A percentile compares a stretch with the other conserved stretches of the same genome.
Conservation (phyloP, 2,329 filamentous ascomycete species). For the Talaromyces rugulosus region DNA sequence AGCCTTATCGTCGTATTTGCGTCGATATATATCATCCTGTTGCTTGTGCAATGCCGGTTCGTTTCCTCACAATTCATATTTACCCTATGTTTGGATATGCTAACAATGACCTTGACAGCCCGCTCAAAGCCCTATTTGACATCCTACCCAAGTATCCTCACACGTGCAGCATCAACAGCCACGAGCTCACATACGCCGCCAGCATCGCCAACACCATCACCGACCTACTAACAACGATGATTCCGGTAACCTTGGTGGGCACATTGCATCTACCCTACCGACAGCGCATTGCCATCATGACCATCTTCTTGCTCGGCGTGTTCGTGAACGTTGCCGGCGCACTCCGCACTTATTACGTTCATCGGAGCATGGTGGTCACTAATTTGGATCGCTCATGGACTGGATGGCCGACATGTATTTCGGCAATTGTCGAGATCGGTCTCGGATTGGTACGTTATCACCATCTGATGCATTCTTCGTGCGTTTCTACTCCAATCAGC, state of each 20-base stretch:
- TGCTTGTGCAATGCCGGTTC: background rate
- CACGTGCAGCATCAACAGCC: slow-evolving; percentile 23
- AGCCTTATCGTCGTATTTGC: slow-evolving; percentile 1
- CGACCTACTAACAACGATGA: slow-evolving; percentile 29
- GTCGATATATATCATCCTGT: background rate
- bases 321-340: slow-evolving; percentile 33
- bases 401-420: slow-evolving; percentile 30
- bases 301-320: slow-evolving; percentile 33
- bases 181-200: slow-evolving; percentile 27
- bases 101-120: background rate
- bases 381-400: slow-evolving; percentile 31
- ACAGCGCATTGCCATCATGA: slow-evolving; percentile 33
- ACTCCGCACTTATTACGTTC: slow-evolving; percentile 31
- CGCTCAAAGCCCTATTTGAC: slow-evolving; percentile 8
- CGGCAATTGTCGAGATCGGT: slow-evolving; percentile 30
- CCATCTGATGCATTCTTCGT: background rate
- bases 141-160: slow-evolving; percentile 1
- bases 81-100: background rate
- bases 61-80: background rate
- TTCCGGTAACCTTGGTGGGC: slow-evolving; percentile 39
- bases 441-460: slow-evolving; percentile 28
- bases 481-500: background rate
- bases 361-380: slow-evolving; percentile 27
- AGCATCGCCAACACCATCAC: slow-evolving; percentile 37
- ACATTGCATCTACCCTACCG: slow-evolving; percentile 30